These are phyloP conservation scores for Aristolochia fimbriata DNA, from an alignment of 164 flowering plant genomes.

Conservation along the genomic window DNA sequence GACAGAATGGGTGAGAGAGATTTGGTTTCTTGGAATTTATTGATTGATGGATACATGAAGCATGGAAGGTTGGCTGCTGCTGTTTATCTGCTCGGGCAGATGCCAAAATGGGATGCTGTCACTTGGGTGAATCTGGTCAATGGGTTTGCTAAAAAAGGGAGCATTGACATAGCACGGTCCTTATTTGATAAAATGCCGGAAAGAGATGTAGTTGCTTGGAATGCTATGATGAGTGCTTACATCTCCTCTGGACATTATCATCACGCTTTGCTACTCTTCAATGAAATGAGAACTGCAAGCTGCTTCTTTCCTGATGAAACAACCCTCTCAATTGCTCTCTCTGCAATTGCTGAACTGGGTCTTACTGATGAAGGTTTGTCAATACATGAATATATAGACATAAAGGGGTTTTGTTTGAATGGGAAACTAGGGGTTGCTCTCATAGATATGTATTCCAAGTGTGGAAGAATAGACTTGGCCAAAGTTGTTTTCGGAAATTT, in stretches of 20 bases:
- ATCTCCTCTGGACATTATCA: constrained; percentile 32
- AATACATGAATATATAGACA: constrained; percentile 36
- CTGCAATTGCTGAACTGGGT: constrained; percentile 52
- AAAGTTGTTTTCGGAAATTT: constrained; percentile 29
- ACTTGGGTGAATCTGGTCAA: constrained; percentile 57
- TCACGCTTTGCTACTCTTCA: constrained; percentile 46
- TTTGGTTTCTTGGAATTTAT: constrained; percentile 56
- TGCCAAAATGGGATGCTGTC: constrained; percentile 45
- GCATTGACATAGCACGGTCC: constrained; percentile 27
- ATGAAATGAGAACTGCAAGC: constrained; percentile 20
- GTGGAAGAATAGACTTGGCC: constrained; percentile 51
- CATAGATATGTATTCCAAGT: constrained; percentile 71
- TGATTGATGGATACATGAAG: constrained; percentile 56
- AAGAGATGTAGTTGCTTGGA: constrained; percentile 47
- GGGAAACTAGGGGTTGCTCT: constrained; percentile 56
- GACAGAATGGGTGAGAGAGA: constrained; percentile 53
- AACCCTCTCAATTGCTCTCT: constrained; percentile 37
- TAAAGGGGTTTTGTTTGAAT: constrained; percentile 18
- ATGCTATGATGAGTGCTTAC: constrained; percentile 63
- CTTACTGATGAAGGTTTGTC: constrained; percentile 28
- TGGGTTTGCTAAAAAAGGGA: constrained; percentile 48
- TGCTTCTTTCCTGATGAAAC: constrained; percentile 36
- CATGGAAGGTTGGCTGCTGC: constrained; percentile 45
- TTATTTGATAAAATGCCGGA: constrained; percentile 44
- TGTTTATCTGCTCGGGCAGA: constrained; percentile 28